These are phyloP conservation scores for Batrachochytrium dendrobatidis DNA, from an alignment of 371 early-diverging fungal genomes.

Conservation along the genomic window DNA sequence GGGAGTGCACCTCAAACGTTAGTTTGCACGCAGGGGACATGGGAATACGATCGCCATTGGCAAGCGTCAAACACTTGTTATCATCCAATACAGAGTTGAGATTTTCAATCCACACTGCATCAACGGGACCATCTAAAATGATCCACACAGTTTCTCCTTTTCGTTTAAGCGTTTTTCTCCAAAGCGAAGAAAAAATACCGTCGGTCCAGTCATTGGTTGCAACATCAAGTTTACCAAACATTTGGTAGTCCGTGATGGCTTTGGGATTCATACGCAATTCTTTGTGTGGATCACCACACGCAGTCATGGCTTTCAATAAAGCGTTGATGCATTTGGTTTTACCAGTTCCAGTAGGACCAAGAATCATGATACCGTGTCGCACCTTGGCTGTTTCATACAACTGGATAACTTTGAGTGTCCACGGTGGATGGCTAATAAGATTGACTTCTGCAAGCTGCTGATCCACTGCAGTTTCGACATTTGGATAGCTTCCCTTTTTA, in stretches of 20 bases:
- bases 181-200: constrained; percentile 55
- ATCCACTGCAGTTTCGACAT: constrained; percentile 48
- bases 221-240: constrained; percentile 60
- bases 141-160: constrained; percentile 57
- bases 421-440: constrained; percentile 49
- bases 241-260: constrained; percentile 57
- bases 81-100: constrained; percentile 61
- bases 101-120: constrained; percentile 67
- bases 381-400: constrained; percentile 54
- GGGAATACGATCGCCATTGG: constrained; percentile 60
- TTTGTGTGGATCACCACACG: constrained; percentile 56
- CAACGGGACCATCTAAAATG: constrained; percentile 58
- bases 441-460: constrained; percentile 49
- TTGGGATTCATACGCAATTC: constrained; percentile 61
- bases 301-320: constrained; percentile 48
- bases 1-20: constrained; percentile 52
- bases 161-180: constrained; percentile 54
- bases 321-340: constrained; percentile 54
- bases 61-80: constrained; percentile 58
- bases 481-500: constrained; percentile 49
- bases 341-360: constrained; percentile 56
- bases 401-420: constrained; percentile 57
- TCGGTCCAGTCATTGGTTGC: constrained; percentile 64
- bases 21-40: constrained; percentile 55
- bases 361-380: constrained; percentile 57